These are phyloP conservation scores for Arachis monticola DNA, from an alignment of 331 rosid genomes.

Conservation along the genomic window DNA sequence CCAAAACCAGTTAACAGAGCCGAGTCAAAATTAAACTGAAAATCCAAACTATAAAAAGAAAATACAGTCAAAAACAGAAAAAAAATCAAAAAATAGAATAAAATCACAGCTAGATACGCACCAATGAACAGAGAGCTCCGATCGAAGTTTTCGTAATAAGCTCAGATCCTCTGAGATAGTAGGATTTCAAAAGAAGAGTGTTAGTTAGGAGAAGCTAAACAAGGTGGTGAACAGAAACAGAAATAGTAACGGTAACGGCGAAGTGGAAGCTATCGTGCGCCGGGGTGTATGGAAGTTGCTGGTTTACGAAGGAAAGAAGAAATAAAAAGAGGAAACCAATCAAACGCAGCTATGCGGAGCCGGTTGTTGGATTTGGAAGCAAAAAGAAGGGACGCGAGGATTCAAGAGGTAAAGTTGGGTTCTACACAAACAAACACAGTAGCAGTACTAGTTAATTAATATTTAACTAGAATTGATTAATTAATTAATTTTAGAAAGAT, in stretches of 20 bases:
- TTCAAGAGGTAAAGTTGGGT: neutral
- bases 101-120: conserved; percentile 24
- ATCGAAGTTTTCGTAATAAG: conserved; percentile 25
- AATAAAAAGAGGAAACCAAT: neutral
- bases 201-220: neutral
- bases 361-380: neutral
- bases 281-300: conserved; percentile 10
- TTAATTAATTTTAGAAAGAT: neutral
- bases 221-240: neutral
- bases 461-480: neutral
- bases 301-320: conserved; percentile 33
- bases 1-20: neutral
- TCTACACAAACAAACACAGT: neutral
- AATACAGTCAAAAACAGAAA: neutral
- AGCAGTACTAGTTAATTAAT: neutral
- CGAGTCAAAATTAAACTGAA: conserved; percentile 16
- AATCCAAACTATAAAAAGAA: neutral
- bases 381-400: neutral
- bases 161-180: conserved; percentile 12
- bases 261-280: conserved; percentile 41
- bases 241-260: neutral
- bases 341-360: neutral
- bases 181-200: neutral
- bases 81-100: neutral
- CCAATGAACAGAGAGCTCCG: conserved; percentile 36